Base-by-base conservation (phyloP, 805 yeast genomes). In the Suhomyces faveliae region DNA sequence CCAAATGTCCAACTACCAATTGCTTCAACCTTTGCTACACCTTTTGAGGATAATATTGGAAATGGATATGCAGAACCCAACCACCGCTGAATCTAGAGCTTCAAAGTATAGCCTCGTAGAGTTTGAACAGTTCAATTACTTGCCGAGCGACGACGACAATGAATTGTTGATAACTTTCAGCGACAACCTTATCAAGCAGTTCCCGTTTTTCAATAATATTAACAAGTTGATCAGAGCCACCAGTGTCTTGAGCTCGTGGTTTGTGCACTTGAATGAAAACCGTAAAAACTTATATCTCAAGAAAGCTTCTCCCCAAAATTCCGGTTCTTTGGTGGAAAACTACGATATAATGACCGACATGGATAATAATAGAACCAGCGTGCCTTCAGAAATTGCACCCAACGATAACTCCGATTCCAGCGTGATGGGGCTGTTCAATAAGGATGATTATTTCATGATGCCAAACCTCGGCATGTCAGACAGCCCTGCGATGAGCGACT, bases 1-100 rank as follows among this genome's bases (percentile, higher is more conserved):
- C 13, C 55, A 53, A 22, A 43, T 56, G 49, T 60, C 68, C 22
- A 68, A 67, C 45, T 64, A 61, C 52, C 70, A 67, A 44, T 43
- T 66, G 15, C 52, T 64, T 15, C 68, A 66, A n/a, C 68, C 64
- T 23, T 52, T 68, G 13, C 52, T 68, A 19, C 71, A 67, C 37
- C 46, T 67, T 8, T 47, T 68, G 20, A 66, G 63, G 47, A 50
- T 66, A n/a, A 48, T 46, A 4, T 37, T 53, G 13, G 49, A 49
- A 10, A 30, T 42, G 29, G 15, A 20, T 10, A 11, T 4, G 21
- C 37, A 17, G 17, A 15, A 33, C 15, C 37, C 20, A 60, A 33
- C 46, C 56, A 21, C n/a, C n/a, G 63, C 56, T 25, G 42, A 42
- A 6, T 21, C 27, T 17, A 23, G 20, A 25, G 30, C 3, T 35